A percentile compares a stretch with the other conserved stretches of the same genome.
These are phyloP conservation scores for Hypoxylon rickii DNA, from an alignment of 495 filamentous ascomycete genomes.

Conservation along the genomic window DNA sequence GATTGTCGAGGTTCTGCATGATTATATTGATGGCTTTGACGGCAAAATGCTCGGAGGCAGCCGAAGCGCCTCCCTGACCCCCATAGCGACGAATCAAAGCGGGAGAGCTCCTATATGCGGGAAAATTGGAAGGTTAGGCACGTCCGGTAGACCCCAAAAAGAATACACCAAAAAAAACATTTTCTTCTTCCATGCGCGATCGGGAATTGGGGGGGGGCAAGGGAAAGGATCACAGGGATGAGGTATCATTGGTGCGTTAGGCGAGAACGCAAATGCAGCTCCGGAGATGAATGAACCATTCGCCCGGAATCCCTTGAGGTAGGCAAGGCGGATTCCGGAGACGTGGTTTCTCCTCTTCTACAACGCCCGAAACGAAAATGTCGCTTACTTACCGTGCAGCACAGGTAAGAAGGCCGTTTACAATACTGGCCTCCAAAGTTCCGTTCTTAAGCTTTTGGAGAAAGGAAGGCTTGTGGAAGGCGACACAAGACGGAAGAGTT, in stretches of 20 bases:
- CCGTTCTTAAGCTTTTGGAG: conserved; percentile 54
- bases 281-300: conserved; percentile 38
- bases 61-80: conserved; percentile 47
- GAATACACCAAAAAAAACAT: not conserved
- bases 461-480: conserved; percentile 58
- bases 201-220: conserved; percentile 21
- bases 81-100: conserved; percentile 55
- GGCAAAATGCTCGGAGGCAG: conserved; percentile 54
- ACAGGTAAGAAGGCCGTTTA: conserved; percentile 53
- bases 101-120: conserved; percentile 46
- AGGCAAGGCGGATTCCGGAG: conserved; percentile 27
- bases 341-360: not conserved
- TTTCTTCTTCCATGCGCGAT: conserved; percentile 9
- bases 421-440: conserved; percentile 50
- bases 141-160: conserved; percentile 10
- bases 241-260: conserved; percentile 29
- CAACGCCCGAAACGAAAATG: not conserved
- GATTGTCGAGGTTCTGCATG: conserved; percentile 52
- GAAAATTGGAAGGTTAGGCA: conserved; percentile 21
- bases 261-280: conserved; percentile 23
- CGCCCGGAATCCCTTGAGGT: conserved; percentile 35
- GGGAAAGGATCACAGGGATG: conserved; percentile 10
- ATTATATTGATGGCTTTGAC: conserved; percentile 52
- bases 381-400: conserved; percentile 49
- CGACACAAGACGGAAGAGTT: conserved; percentile 56